Base-by-base conservation (phyloP, 129 eudicot species). In the Solidago caesia region DNA sequence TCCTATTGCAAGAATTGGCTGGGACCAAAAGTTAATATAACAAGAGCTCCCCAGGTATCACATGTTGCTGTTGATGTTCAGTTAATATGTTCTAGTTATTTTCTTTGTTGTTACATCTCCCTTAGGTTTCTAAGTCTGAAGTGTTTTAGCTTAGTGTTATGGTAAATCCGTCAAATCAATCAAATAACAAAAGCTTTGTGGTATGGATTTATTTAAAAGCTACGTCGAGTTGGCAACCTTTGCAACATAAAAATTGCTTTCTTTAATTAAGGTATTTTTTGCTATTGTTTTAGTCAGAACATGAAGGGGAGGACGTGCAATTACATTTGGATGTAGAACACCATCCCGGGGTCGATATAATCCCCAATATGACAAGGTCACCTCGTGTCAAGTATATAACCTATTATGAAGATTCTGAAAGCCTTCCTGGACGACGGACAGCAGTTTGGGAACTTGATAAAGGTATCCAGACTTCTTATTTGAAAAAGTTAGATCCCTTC, bases 1-100 rank as follows among this genome's bases (percentile, higher is more conserved):
- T 93, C 96, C 71, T 93, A 92, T 92, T 93, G 98, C 91, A 93
- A 93, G 86, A 89, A 80, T 82, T 93, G 98, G 98, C 82, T 93
- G 69, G 98, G 98, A 71, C 79, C 96, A 68, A 85, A 86, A 90
- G 98, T 93, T 44, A 93, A 93, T 79, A 83, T 92, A 79, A 92
- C 98, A 74, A 90, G 98, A 87, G 78, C 96, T 68, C 98, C 98
- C 61, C 98, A 93, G 98, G 98, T 90, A 83, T 47, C 64, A 11
- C 16, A 27, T 13, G 42, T 44, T 15, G 16, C 12, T 63, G 15
- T 63, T 15, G 16, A 39, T 63, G 15, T 63, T 14, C 68, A 5
- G 46, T 63, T 83, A 43, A 55, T 72, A 47, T 77, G 49, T 52
- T 21, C 21, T 45, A 61, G 67, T 56, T 26, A 21, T 66, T 13